Evolutionary conservation across 2,329 filamentous ascomycete species (phyloP), one percentile per base, ranked within the genome.

Genomic region (Ophiocordyceps camponoti-saundersi): DNA sequence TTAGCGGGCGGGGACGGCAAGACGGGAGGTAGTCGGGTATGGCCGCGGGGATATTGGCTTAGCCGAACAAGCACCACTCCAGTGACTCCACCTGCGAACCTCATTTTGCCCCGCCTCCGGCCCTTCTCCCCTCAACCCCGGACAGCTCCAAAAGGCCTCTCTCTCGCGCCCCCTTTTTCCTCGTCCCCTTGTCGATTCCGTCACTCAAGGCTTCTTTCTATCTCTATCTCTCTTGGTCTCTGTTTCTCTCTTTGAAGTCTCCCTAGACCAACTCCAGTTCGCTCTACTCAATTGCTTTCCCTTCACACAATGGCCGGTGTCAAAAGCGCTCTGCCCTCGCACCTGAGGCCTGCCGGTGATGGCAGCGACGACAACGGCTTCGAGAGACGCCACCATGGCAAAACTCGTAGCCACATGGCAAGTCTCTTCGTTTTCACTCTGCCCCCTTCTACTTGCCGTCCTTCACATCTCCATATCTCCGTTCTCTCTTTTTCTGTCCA

Each of bases 371-470:
- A 70, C 51, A 59, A 59, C 52, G 69, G 68, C 53, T 72, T 79
- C 53, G 68, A 73, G 56, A 71, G 73, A 52, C 79, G 80, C 62
- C 85, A 86, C 62, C 83, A 89, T 65, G 84, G 84, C 69, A 89
- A 89, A 77, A 84, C 82, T 56, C 82, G 84, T 65, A 87, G 82
- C 51, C 84, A 89, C 67, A 85, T 89, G 79, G 84, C 84, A 68
- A 78, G 83, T 80, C 49, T 41, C 42, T 46, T 34, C 30, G 39
- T 46, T 30, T 26, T 47, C 43, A 34, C 47, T 21, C 39, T 40
- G 15, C 36, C 34, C 34, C n/a, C 34, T n/a, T n/a, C n/a, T n/a
- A n/a, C n/a, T n/a, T n/a, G n/a, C n/a, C n/a, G n/a, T n/a, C 34
- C 10, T 11, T 39, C 8, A 39, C 34, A 6, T 6, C 34, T n/a